Evolutionary conservation across 352 stramenopile species (phyloP), one percentile per base, ranked within the genome.

Genomic region (Phytophthora ohioensis): DNA sequence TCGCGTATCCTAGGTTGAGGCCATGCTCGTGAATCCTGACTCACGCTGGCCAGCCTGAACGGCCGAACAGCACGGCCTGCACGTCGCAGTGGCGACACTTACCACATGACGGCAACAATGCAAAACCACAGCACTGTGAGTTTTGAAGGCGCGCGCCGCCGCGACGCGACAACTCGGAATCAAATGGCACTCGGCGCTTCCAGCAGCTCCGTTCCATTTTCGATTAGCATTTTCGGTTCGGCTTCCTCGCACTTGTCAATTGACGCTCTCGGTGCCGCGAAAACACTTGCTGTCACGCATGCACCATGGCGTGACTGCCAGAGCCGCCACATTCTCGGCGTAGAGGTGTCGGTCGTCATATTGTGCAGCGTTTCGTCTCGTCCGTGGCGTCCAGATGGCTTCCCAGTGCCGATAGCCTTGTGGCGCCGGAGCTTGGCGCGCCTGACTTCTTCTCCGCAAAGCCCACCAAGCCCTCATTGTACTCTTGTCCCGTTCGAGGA

Each of bases 401-500:
- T 68, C 59, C 57, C 36, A 38, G 45, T 67, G 52, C 46, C 12
- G 43, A 57, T 52, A 12, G 58, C 41, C 47, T 72, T 65, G 57
- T 68, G 65, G 49, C 42, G 38, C n/a, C 35, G 11, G 32, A 32
- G 42, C 42, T 55, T 58, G 39, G n/a, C 41, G 57, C 56, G 13
- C 61, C 48, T 66, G 48, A 64, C 54, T 60, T 32, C 49, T 60
- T 74, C 34, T 49, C 39, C 47, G 13, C 52, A 17, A 36, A 53
- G 36, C 21, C 30, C 9, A 1, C 59, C 27, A 12, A 67, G 57
- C 57, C 35, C 47, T 78, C 76, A 84, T 82, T 84, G 67, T 58
- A 45, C 60, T 69, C 71, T 75, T 78, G 54, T 61, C 72, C 64
- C 32, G 47, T 51, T 70, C 60, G 49, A 75, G 56, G 60, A 73